These are phyloP conservation scores for Fusarium sp. DNA, from an alignment of 2,329 filamentous ascomycete genomes.

Conservation along the genomic window DNA sequence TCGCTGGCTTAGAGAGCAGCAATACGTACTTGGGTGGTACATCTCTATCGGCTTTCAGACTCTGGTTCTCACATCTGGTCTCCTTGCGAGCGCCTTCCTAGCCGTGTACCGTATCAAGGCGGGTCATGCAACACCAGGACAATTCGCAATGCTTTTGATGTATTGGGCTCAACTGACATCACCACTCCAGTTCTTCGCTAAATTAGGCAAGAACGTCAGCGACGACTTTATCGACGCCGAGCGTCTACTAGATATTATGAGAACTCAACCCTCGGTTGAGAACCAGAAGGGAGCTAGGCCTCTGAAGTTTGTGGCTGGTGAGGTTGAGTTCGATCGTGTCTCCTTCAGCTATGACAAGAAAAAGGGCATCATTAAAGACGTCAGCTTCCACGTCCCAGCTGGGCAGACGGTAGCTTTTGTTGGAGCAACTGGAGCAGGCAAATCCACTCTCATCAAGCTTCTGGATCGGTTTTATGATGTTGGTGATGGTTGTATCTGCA, in stretches of 20 bases:
- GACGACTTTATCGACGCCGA: constrained; percentile 72
- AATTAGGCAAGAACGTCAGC: constrained; percentile 69
- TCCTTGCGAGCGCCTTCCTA: constrained; percentile 74
- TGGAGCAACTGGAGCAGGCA: constrained; percentile 72
- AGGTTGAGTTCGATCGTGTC: constrained; percentile 69
- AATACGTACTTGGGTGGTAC: constrained; percentile 61
- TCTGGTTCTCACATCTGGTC: constrained; percentile 77
- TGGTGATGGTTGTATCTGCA: constrained; percentile 65
- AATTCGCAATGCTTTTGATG: constrained; percentile 79
- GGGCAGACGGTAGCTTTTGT: constrained; percentile 73
- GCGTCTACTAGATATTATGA: constrained; percentile 71
- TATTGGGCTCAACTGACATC: constrained; percentile 82
- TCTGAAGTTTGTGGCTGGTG: constrained; percentile 66
- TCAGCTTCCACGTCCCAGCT: constrained; percentile 66
- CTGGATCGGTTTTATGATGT: constrained; percentile 73
- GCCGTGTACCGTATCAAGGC: constrained; percentile 77
- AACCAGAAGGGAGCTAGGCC: constrained; percentile 67
- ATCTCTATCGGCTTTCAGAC: constrained; percentile 71
- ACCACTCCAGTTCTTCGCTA: constrained; percentile 79
- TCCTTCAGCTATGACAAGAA: constrained; percentile 73
- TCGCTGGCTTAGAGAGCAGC: constrained; percentile 57
- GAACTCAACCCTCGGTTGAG: constrained; percentile 68
- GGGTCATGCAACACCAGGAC: constrained; percentile 72
- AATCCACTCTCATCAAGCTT: constrained; percentile 72
- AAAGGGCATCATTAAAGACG: constrained; percentile 69